These are phyloP conservation scores for Kwoniella pini DNA, from an alignment of 768 basidiomycete species.

Conservation along the genomic window DNA sequence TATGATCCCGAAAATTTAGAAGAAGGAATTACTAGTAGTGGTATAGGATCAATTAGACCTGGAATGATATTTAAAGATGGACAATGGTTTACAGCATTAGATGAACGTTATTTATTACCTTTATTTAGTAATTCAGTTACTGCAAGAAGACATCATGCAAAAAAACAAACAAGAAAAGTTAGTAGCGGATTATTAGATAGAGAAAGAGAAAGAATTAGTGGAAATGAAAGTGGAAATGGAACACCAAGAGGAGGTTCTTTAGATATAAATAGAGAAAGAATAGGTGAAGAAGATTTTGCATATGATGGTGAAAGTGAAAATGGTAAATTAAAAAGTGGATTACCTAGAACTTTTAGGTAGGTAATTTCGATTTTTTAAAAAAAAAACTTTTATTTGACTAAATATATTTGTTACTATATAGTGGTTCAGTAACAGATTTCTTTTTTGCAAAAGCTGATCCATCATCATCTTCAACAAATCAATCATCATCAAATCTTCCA, in stretches of 20 bases:
- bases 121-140: conserved; percentile 62
- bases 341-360: conserved; percentile 50
- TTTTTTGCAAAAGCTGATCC: conserved; percentile 52
- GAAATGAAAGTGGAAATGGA: conserved; percentile 33
- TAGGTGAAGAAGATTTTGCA: conserved; percentile 22
- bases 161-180: conserved; percentile 28
- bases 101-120: conserved; percentile 90
- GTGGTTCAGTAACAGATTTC: conserved; percentile 54
- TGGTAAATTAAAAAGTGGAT: conserved; percentile 48
- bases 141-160: conserved; percentile 45
- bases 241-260: conserved; percentile 40
- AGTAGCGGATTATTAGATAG: conserved; percentile 31
- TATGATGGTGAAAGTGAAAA: conserved; percentile 51
- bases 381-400: no score
- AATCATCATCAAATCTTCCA: neutral
- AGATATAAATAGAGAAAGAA: conserved; percentile 37
- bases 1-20: conserved; percentile 24
- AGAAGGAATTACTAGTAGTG: conserved; percentile 15
- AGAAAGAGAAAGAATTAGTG: conserved; percentile 17
- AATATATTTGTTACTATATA: conserved; percentile 12
- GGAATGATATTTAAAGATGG: conserved; percentile 63
- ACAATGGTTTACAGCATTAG: conserved; percentile 93
- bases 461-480: conserved; percentile 1
- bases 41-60: conserved; percentile 20
- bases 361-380: conserved; percentile 15